Base-by-base conservation (phyloP, 2,329 filamentous ascomycete genomes). In the Dryadomyces quercus-mongolicae region DNA sequence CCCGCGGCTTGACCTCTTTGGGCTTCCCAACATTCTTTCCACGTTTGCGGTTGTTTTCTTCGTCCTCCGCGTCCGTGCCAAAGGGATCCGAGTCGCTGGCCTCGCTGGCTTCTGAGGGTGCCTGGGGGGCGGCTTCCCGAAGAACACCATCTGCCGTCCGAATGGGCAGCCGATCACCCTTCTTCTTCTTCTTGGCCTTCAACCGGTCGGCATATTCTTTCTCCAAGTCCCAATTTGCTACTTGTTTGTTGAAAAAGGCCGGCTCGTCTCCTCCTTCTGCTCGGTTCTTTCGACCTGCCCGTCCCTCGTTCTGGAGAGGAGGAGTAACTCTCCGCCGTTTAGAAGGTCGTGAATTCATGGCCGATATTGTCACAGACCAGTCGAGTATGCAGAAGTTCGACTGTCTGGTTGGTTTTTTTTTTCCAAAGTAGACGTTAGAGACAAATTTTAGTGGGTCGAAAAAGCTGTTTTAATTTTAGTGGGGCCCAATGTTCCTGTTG, bases 211-310 rank as follows among this genome's bases (percentile, higher is more conserved):
- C 90, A 74, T 96, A 97, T 67, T 88, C 85, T 65, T 95, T 86
- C 72, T 95, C 93, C 50, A 95, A 77, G 64, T 95, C 83, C 90
- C 92, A 97, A 69, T 82, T 84, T 56, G 87, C 77, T 6, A 86
- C 88, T 63, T 81, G 84, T 62, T 81, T 80, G 71, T 81, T 80
- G 71, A 88, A 79, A 67, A 91, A 90, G 53, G 79, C 77, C 60
- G 79, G 79, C 55, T 80, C 76, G n/a, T 74, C 68, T 54, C 80
- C 76, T n/a, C 72, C 68, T 53, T 70, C 74, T 31, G 63, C 56
- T 34, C 58, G 60, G 53, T 66, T 60, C 52, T 62, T 55, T 60
- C 64, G 42, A 59, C 66, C 59, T 60, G 64, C 53, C 36, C 21
- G 63, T 48, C 76, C 74, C 47, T 74, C 74, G 46, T 76, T 73